Conservation (phyloP, 2,329 filamentous ascomycete genomes). For the Elsinoe necatrix region DNA sequence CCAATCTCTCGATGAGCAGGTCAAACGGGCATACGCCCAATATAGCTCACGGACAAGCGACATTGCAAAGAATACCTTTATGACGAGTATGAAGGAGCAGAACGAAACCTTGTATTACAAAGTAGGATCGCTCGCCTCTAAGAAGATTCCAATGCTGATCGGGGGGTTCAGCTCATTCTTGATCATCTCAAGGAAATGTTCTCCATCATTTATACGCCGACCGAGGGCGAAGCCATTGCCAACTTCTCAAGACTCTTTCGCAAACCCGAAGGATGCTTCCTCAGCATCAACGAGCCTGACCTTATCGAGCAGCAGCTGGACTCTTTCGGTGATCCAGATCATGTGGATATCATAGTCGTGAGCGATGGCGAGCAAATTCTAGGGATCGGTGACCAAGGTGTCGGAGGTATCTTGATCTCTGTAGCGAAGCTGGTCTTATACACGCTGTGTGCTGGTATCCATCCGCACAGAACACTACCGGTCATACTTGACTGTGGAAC, state of each 20-base stretch:
- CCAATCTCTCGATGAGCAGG: conserved; percentile 69
- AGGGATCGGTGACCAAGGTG: conserved; percentile 82
- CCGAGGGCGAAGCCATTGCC: conserved; percentile 79
- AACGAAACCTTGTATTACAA: conserved; percentile 76
- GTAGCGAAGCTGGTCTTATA: conserved; percentile 75
- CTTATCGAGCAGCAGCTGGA: conserved; percentile 57
- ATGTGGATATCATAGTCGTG: conserved; percentile 83
- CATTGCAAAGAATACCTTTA: conserved; percentile 77
- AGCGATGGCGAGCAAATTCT: conserved; percentile 66
- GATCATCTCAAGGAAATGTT: conserved; percentile 83
- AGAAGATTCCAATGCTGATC: neutral
- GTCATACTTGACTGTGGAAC: conserved; percentile 83
- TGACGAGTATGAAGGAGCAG: conserved; percentile 77
- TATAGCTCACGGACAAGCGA: conserved; percentile 56
- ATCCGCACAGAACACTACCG: conserved; percentile 67
- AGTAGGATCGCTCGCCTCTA: neutral
- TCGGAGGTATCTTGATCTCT: conserved; percentile 75
- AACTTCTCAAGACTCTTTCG: conserved; percentile 74
- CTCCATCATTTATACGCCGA: conserved; percentile 82
- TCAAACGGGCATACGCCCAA: conserved; percentile 69
- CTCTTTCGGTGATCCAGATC: conserved; percentile 60
- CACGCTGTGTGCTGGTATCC: conserved; percentile 78
- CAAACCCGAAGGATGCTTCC: conserved; percentile 69
- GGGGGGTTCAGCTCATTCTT: conserved; percentile 52
- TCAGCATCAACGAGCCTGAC: conserved; percentile 63